Evolutionary conservation across 805 yeast species (phyloP).

Genomic region (Saitoella complicata): DNA sequence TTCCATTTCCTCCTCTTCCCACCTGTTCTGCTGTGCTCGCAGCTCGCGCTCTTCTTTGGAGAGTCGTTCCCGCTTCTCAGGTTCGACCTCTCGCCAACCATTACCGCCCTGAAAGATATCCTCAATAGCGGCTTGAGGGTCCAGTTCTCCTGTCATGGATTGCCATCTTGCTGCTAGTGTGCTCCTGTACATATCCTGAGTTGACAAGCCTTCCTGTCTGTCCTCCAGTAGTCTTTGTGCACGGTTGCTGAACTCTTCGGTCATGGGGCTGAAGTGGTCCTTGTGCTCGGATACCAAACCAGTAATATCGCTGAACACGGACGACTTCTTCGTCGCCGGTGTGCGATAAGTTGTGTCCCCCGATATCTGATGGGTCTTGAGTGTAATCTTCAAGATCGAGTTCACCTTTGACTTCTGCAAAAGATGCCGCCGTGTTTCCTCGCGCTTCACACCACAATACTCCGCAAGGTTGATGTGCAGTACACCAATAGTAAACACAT

Average conservation of each 20-base stretch:
- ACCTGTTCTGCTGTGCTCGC: no score
- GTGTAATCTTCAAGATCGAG: conserved; percentile 39
- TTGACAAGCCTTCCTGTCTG: background rate
- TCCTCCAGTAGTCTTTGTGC: no score
- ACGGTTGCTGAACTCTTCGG: no score
- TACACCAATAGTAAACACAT: conserved; percentile 42
- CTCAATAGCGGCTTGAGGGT: conserved; percentile 52
- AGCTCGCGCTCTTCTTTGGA: no score
- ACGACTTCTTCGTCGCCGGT: no score
- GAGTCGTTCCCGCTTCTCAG: conserved; percentile 10
- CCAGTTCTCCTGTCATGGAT: conserved; percentile 15
- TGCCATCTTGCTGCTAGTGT: conserved; percentile 12
- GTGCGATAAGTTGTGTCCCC: conserved; percentile 9
- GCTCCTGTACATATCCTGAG: conserved; percentile 10
- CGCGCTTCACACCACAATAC: conserved; percentile 30
- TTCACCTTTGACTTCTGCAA: conserved; percentile 69
- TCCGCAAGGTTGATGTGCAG: conserved; percentile 57
- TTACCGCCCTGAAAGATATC: conserved; percentile 61
- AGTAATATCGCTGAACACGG: no score
- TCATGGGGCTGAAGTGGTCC: no score
- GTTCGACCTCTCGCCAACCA: conserved; percentile 27
- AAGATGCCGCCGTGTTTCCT: conserved; percentile 44
- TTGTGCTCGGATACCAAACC: no score
- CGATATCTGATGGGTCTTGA: conserved; percentile 6
- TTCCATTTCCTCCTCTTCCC: no score